Conservation (phyloP, 345 rosid genomes). For the Psidium guajava region DNA sequence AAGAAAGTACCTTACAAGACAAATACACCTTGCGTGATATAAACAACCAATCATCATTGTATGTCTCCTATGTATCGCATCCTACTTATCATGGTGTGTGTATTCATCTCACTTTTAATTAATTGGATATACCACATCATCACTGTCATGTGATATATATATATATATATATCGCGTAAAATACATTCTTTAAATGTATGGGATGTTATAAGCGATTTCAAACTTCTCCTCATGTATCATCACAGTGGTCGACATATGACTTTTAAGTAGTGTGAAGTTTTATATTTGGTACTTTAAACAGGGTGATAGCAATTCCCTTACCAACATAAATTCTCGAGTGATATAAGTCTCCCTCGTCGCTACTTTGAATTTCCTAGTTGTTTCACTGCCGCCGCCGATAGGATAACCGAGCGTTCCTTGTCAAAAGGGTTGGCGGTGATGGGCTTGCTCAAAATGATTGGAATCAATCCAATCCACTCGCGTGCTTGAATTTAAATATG, state of each 20-base stretch:
- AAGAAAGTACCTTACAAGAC: neutral
- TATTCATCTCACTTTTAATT: neutral
- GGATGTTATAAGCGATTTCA: neutral
- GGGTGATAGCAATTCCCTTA: too few species aligned
- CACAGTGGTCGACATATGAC: rapidly evolving
- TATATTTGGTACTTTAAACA: too few species aligned
- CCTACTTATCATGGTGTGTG: rapidly evolving
- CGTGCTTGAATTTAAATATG: neutral
- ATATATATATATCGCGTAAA: rapidly evolving
- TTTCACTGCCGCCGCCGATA: neutral
- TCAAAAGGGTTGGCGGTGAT: neutral
- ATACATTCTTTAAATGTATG: neutral
- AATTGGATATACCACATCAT: neutral
- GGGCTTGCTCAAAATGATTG: neutral
- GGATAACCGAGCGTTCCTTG: neutral
- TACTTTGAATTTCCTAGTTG: rapidly evolving
- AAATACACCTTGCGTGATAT: rapidly evolving
- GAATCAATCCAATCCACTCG: neutral
- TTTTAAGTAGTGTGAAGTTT: too few species aligned
- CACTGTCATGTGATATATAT: rapidly evolving
- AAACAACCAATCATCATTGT: neutral
- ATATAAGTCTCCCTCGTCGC: neutral
- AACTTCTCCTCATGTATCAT: neutral
- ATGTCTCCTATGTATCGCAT: rapidly evolving
- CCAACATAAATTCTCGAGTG: neutral